Evolutionary conservation across 164 flowering plant species (phyloP).

Genomic region (Aristolochia contorta): DNA sequence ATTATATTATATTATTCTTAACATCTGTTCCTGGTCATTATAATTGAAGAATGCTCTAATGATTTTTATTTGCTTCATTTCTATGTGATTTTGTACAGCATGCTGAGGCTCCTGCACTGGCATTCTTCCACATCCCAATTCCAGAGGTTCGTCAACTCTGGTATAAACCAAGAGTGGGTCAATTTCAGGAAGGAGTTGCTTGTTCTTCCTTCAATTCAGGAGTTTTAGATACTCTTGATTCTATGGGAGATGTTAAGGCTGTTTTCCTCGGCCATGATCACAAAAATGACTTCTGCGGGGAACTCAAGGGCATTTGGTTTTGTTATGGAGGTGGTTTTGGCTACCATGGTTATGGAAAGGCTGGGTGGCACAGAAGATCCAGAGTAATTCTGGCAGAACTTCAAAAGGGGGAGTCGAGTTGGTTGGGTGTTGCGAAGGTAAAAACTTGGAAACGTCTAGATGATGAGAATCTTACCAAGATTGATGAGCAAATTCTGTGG

Average conservation of each 20-base stretch:
- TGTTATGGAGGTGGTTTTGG: conserved; percentile 93
- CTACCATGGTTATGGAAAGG: conserved; percentile 79
- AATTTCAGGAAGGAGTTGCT: conserved; percentile 63
- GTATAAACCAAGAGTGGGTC: conserved; percentile 33
- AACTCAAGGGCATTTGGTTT: conserved; percentile 60
- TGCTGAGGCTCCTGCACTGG: conserved; percentile 32
- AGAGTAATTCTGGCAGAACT: conserved; percentile 61
- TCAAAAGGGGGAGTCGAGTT: conserved; percentile 29
- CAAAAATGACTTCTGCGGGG: conserved; percentile 82
- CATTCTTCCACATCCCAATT: conserved; percentile 88
- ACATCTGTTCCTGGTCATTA: too few relatives aligned
- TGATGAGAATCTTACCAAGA: conserved; percentile 49
- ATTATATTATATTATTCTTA: too few relatives aligned
- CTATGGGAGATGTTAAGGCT: conserved; percentile 66
- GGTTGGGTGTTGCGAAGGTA: conserved; percentile 60
- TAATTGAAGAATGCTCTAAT: too few relatives aligned
- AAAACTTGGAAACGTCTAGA: conserved; percentile 87
- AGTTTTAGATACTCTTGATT: conserved; percentile 46
- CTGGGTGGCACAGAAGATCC: conserved; percentile 70
- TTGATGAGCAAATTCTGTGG: conserved; percentile 76
- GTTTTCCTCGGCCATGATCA: conserved; percentile 91
- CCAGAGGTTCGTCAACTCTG: conserved; percentile 69
- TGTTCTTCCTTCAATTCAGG: conserved; percentile 68
- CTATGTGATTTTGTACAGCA: background rate
- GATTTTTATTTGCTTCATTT: too few relatives aligned